A percentile compares a stretch with the other conserved stretches of the same genome.
phyloP scores from a whole-genome alignment of 2,329 filamentous ascomycete genomes.

The Plenodomus lindquistii region DNA sequence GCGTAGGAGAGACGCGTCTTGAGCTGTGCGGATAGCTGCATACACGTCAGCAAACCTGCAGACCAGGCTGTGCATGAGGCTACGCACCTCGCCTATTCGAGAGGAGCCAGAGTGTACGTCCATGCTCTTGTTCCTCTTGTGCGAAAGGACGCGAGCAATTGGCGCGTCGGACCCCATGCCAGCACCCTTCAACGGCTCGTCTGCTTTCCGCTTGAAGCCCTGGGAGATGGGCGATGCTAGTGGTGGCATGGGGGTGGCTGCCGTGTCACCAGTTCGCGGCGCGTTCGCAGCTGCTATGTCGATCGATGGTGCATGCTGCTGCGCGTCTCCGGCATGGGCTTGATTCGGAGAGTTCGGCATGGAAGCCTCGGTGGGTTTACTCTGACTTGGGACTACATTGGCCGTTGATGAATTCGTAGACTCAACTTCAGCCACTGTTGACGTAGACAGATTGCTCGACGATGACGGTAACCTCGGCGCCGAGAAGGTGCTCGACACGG shows the following conservation, averaged over 20 bases:
- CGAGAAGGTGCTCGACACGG: slow-evolving; percentile 39
- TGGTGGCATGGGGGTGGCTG: slow-evolving; percentile 47
- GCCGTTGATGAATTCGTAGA: slow-evolving; percentile 28
- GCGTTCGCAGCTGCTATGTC: slow-evolving; percentile 29
- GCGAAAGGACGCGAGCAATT: slow-evolving; percentile 48
- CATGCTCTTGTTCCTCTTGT: slow-evolving; percentile 73
- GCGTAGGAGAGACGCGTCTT: slow-evolving; percentile 87
- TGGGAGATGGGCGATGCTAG: slow-evolving; percentile 46
- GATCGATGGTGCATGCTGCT: slow-evolving; percentile 23
- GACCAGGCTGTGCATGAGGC: slow-evolving; percentile 4
- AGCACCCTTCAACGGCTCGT: slow-evolving; percentile 66
- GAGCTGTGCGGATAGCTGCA: slow-evolving; percentile 75
- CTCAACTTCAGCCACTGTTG: slow-evolving; percentile 12
- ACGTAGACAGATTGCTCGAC: slow-evolving; percentile 40
- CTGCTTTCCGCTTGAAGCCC: slow-evolving; percentile 75
- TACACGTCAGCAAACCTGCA: slow-evolving; percentile 27
- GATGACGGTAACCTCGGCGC: slow-evolving; percentile 37
- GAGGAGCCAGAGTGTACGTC: slow-evolving; percentile 62
- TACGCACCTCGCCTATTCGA: slow-evolving; percentile 76
- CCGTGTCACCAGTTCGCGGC: slow-evolving; percentile 33
- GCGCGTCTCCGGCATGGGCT: slow-evolving; percentile 47
- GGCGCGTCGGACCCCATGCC: slow-evolving; percentile 15
- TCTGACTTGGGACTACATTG: slow-evolving; percentile 41
- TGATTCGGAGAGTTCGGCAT: slow-evolving; percentile 53
- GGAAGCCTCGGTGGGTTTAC: slow-evolving; percentile 45